A percentile compares a stretch with the other conserved stretches of the same genome.
Conservation (phyloP, 768 basidiomycete species). For the Termitomyces sp. region DNA sequence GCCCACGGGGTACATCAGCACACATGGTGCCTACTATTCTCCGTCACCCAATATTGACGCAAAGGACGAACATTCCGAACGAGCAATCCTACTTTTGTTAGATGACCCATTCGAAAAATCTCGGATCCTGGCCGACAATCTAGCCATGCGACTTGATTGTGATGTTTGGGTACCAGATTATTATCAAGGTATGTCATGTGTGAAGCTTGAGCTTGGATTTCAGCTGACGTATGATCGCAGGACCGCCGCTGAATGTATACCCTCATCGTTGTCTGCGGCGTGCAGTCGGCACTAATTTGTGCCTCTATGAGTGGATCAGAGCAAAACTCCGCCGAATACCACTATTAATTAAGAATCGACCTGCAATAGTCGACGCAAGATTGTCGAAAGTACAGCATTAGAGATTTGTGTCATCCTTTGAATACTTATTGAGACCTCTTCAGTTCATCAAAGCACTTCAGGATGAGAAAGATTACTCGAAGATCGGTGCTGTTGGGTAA, state of each 20-base stretch:
- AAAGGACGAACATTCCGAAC: constrained; percentile 21
- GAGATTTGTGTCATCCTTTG: background rate
- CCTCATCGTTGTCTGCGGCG: constrained; percentile 18
- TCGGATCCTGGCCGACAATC: constrained; percentile 52
- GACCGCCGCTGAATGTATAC: background rate
- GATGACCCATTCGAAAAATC: constrained; percentile 52
- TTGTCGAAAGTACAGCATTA: constrained; percentile 23
- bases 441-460: constrained; percentile 34
- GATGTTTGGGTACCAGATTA: constrained; percentile 65
- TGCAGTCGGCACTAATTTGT: constrained; percentile 26
- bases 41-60: constrained; percentile 20
- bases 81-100: constrained; percentile 47
- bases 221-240: background rate
- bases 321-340: constrained; percentile 23
- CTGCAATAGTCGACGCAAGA: constrained; percentile 25
- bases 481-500: constrained; percentile 39
- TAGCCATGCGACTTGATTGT: constrained; percentile 42
- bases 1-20: constrained; percentile 35
- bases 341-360: constrained; percentile 24
- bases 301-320: constrained; percentile 22
- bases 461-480: constrained; percentile 34
- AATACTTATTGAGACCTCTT: background rate
- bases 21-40: constrained; percentile 40
- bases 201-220: background rate
- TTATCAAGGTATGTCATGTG: constrained; percentile 39